Evolutionary conservation across 306 rosid genomes (phyloP), one percentile per base, ranked within the genome.

Genomic region (Glycine latifolia): DNA sequence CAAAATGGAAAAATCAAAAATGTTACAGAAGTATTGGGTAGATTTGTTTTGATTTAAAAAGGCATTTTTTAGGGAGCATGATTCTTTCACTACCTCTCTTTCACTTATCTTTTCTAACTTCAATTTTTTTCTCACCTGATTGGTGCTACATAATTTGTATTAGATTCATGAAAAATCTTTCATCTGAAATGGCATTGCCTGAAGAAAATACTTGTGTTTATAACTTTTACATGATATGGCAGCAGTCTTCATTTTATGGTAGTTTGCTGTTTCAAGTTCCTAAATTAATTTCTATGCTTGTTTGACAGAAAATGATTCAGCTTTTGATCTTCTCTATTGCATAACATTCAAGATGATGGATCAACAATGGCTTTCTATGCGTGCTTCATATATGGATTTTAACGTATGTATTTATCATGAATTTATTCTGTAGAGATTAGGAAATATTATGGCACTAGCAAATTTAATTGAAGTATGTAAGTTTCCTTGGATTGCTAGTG

Each of bases 321-420:
- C 99, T 48, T 95, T 95, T 83, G 98, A 95, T 87, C 91, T 93
- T 76, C 94, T 95, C 84, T 95, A 95, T 85, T 93, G 99, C 89
- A 93, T 95, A 74, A 92, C 99, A 43, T 95, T 93, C 97, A 95
- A 95, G 90, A 88, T 95, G 79, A 93, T 95, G 99, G 99, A 95
- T 87, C 94, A 91, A 58, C 92, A 91, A 83, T 95, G 99, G 99
- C 99, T 95, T 77, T 76, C 96, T 14, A 95, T 95, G 99, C 97
- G 87, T 35, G 99, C 99, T 8, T 93, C 99, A 26, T 95, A 95
- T 83, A 95, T 95, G 99, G 99, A 95, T 90, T 95, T 95, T 82
- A 95, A 95, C 78, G 99, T 95, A 90, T 20, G 99, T 90, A 72
- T 68, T 67, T 81, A 63, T 48, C 78, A 66, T 20, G 46, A 72